Base-by-base conservation (phyloP, 2,329 filamentous ascomycete genomes). In the Cercospora berteroae region DNA sequence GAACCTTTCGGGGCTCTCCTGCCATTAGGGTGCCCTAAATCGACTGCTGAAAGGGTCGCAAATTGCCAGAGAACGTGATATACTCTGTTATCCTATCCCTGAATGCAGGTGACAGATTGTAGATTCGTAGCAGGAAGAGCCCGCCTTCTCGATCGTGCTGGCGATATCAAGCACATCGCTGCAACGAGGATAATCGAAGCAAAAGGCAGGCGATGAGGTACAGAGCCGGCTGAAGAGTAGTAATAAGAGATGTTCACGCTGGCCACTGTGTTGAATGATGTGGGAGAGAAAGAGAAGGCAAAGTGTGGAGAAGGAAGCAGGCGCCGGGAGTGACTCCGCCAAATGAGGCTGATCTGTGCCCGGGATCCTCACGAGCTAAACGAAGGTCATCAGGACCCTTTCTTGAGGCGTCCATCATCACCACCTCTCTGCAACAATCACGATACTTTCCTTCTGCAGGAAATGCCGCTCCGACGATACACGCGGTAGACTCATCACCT, bases 401-500 rank as follows among this genome's bases (percentile, higher is more conserved):
- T 60, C 58, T 48, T 27, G 36, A 42, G 36, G 36, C 36, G 6
- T 39, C 36, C 10, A 60, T 33, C 20, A 27, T n/a, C 31, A 25
- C 33, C 58, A 48, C 58, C 33, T 9, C 36, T 29, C 33, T 10
- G 13, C 3, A 0, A 31, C 1, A 18, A 44, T 36, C 20, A n/a
- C 10, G 5, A 2, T 27, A 13, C 20, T 42, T 42, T 23, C 13
- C 25, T 42, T 4, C n/a, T 25, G 39, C 36, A 39, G 23, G 58
- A 42, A 44, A 60, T 60, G 58, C 62, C 9, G 42, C 50, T 7
- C 5, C 62, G 23, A 64, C 50, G 18, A 23, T 52, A 60, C 60
- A 60, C 65, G 67, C 39, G n/a, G 63, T 68, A 69, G 44, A 48
- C 27, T 12, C 33, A 31, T 60, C 56, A 42, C 9, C 23, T 27